phyloP scores from a whole-genome alignment of 169 alveolate species.

The Babesia bigemina region DNA sequence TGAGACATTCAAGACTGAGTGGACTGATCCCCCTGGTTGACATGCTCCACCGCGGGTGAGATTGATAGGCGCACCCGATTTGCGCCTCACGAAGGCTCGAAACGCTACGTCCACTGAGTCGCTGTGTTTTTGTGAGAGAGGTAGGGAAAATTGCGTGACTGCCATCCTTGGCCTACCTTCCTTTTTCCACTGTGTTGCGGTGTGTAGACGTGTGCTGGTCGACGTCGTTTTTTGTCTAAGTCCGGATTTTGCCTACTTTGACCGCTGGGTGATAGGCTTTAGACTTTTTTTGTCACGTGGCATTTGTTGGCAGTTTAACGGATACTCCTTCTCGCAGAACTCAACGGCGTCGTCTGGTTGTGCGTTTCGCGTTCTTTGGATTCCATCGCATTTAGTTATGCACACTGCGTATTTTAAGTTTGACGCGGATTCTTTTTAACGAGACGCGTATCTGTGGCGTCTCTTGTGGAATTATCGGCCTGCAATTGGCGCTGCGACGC shows the following conservation, averaged over 20 bases:
- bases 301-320: background rate
- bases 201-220: background rate
- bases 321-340: background rate
- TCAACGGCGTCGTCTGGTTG: background rate
- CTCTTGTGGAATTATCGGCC: background rate
- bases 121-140: too few species aligned
- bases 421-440: background rate
- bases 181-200: background rate
- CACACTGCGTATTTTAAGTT: too few species aligned
- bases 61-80: too few species aligned
- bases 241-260: background rate
- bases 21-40: too few species aligned
- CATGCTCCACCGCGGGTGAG: too few species aligned
- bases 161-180: too few species aligned
- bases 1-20: too few species aligned
- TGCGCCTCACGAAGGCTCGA: too few species aligned
- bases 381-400: background rate
- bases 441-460: background rate
- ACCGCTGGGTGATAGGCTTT: background rate
- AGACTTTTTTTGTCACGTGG: background rate
- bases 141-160: too few species aligned
- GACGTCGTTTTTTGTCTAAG: background rate
- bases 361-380: background rate
- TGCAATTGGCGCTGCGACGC: conserved; percentile 8
- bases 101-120: too few species aligned